A percentile compares a stretch with the other conserved stretches of the same genome.
phyloP scores from a whole-genome alignment of 345 rosid species.

The Eucalyptus lansdowneana region DNA sequence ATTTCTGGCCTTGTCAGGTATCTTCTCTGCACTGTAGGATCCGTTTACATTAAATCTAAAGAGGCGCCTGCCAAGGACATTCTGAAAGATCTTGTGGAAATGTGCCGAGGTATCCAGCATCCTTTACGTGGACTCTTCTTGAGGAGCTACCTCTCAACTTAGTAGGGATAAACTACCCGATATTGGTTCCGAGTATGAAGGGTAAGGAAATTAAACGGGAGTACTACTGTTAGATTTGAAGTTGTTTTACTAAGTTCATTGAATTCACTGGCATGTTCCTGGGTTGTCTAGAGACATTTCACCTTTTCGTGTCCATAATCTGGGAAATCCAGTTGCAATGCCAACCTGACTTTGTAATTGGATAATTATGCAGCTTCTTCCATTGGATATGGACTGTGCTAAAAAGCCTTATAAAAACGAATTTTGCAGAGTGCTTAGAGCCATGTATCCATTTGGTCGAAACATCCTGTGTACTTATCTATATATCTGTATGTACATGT shows the following conservation, averaged over 20 bases:
- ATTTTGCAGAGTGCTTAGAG: neutral
- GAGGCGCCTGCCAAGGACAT: conserved; percentile 99
- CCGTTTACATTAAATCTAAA: conserved; percentile 89
- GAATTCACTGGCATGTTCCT: neutral
- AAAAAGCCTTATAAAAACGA: neutral
- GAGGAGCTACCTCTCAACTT: conserved; percentile 96
- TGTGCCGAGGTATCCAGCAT: conserved; percentile 99
- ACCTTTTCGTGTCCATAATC: neutral
- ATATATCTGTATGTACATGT: neutral
- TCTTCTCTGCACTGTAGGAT: conserved; percentile 96
- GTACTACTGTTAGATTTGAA: neutral
- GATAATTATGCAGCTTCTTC: neutral
- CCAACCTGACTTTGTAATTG: neutral
- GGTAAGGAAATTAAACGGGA: conserved; percentile 34
- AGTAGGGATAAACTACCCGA: conserved; percentile 96
- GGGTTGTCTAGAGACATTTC: neutral
- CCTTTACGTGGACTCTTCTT: conserved; percentile 96
- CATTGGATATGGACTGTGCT: neutral
- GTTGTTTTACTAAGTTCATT: neutral
- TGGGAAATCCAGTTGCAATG: neutral
- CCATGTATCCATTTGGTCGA: neutral
- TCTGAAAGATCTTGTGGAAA: conserved; percentile 97
- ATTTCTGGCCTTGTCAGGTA: conserved; percentile 33
- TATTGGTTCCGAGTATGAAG: conserved; percentile 93
- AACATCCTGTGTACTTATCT: neutral